phyloP scores from a whole-genome alignment of 1,139 yeast genomes.

The Hansenula lynferdii region DNA sequence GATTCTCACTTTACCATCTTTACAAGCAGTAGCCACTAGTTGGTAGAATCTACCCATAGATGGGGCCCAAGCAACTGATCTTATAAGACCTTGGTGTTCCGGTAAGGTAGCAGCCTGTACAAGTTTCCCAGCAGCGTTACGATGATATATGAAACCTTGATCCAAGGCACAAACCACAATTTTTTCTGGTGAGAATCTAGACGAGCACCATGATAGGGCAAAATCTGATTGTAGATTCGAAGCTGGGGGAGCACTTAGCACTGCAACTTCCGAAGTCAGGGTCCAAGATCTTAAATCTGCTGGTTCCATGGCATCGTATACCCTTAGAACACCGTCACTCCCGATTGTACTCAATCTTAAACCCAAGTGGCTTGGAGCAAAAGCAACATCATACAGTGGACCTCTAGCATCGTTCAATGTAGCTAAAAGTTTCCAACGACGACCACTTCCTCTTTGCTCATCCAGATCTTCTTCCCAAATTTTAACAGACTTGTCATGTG shows the following conservation, averaged over 20 bases:
- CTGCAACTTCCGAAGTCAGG: slow-evolving; percentile 62
- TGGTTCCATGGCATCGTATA: slow-evolving; percentile 89
- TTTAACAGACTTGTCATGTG: slow-evolving; percentile 84
- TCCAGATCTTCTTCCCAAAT: slow-evolving; percentile 90
- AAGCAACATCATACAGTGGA: slow-evolving; percentile 82
- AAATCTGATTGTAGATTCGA: slow-evolving; percentile 84
- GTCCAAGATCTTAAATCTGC: slow-evolving; percentile 82
- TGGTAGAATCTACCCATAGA: slow-evolving; percentile 90
- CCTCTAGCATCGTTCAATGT: slow-evolving; percentile 83
- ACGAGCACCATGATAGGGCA: slow-evolving; percentile 90
- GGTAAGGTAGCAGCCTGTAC: slow-evolving; percentile 45
- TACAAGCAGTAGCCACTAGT: slow-evolving; percentile 89
- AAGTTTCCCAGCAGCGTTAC: slow-evolving; percentile 40
- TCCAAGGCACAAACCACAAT: slow-evolving; percentile 84
- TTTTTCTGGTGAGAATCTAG: slow-evolving; percentile 77
- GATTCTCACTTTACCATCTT: slow-evolving; percentile 87
- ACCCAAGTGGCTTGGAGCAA: slow-evolving; percentile 86
- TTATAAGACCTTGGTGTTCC: slow-evolving; percentile 81
- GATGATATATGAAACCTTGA: slow-evolving; percentile 74
- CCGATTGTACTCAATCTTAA: slow-evolving; percentile 85
- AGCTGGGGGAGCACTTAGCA: slow-evolving; percentile 69
- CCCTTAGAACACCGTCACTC: slow-evolving; percentile 79
- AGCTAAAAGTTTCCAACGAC: slow-evolving; percentile 74
- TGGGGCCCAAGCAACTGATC: slow-evolving; percentile 97
- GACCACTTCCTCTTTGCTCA: slow-evolving; percentile 68